Conservation (phyloP, 2,329 filamentous ascomycete species). For the Fusarium verrucosum region DNA sequence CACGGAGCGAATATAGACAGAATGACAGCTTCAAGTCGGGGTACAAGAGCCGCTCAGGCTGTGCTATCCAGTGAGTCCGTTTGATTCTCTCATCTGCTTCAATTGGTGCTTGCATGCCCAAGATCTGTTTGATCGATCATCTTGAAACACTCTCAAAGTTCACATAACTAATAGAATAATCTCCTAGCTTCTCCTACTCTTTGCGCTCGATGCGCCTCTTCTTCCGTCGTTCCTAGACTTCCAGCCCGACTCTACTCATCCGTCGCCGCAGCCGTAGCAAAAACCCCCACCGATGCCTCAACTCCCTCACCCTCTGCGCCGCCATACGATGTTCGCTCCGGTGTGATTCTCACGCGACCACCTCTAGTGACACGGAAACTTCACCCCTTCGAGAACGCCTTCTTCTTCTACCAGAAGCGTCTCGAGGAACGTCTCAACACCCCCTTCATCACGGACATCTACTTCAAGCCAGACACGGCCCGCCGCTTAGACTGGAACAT, state of each 20-base stretch:
- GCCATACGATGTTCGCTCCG: conserved; percentile 64
- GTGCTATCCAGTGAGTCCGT: conserved; percentile 60
- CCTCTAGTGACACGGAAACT: conserved; percentile 86
- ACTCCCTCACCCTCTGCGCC: conserved; percentile 37
- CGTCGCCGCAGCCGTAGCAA: conserved; percentile 38
- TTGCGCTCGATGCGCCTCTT: conserved; percentile 53
- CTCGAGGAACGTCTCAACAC: conserved; percentile 91
- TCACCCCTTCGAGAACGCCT: conserved; percentile 89
- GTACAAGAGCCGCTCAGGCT: conserved; percentile 59
- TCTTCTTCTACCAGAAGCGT: conserved; percentile 96
- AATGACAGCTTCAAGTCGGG: conserved; percentile 67
- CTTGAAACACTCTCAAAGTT: neutral
- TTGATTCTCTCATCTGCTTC: neutral
- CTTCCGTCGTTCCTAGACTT: conserved; percentile 40
- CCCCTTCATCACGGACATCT: conserved; percentile 90
- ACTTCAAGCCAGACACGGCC: conserved; percentile 91
- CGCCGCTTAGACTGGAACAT: conserved; percentile 88
- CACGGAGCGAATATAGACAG: conserved; percentile 19
- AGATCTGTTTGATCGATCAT: neutral
- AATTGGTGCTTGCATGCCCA: conserved; percentile 31
- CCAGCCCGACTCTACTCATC: conserved; percentile 51
- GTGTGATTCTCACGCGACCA: conserved; percentile 86
- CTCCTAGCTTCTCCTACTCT: conserved; percentile 45
- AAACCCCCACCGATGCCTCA: conserved; percentile 29
- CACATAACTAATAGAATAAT: conserved; percentile 18